These are phyloP conservation scores for Periconia macrospinosa DNA, from an alignment of 2,329 filamentous ascomycete species.

Conservation along the genomic window DNA sequence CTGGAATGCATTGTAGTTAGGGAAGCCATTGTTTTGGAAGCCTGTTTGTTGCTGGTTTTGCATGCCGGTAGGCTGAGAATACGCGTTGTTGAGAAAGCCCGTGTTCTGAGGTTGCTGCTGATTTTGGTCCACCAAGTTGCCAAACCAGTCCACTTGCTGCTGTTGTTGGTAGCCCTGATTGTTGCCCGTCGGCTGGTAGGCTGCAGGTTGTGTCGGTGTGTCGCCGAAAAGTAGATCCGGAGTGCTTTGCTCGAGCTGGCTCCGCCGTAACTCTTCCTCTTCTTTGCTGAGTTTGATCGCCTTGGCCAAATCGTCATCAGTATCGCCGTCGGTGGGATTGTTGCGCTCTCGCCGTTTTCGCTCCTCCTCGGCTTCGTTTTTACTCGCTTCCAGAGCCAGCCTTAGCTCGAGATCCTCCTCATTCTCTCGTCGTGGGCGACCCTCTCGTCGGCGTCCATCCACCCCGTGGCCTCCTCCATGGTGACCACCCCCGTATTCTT, in stretches of 20 bases:
- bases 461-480: constrained; percentile 40
- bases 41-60: constrained; percentile 62
- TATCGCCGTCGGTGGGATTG: constrained; percentile 64
- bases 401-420: constrained; percentile 85
- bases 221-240: constrained; percentile 88
- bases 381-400: constrained; percentile 91
- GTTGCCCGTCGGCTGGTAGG: constrained; percentile 82
- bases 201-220: constrained; percentile 61
- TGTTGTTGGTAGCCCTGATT: constrained; percentile 99
- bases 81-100: constrained; percentile 68
- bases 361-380: constrained; percentile 92
- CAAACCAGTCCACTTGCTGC: constrained; percentile 93
- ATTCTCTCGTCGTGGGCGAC: constrained; percentile 63
- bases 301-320: constrained; percentile 92
- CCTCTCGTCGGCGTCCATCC: constrained; percentile 41
- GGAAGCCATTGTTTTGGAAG: constrained; percentile 71
- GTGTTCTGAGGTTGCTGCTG: constrained; percentile 68
- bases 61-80: constrained; percentile 78
- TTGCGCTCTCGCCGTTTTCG: constrained; percentile 66
- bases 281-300: constrained; percentile 93
- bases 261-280: constrained; percentile 85
- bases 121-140: constrained; percentile 83
- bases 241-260: constrained; percentile 85
- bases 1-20: constrained; percentile 58
- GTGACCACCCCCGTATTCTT: constrained; percentile 66